Conservation (phyloP, 2,329 filamentous ascomycete genomes). For the Metarhizium guizhouense region DNA sequence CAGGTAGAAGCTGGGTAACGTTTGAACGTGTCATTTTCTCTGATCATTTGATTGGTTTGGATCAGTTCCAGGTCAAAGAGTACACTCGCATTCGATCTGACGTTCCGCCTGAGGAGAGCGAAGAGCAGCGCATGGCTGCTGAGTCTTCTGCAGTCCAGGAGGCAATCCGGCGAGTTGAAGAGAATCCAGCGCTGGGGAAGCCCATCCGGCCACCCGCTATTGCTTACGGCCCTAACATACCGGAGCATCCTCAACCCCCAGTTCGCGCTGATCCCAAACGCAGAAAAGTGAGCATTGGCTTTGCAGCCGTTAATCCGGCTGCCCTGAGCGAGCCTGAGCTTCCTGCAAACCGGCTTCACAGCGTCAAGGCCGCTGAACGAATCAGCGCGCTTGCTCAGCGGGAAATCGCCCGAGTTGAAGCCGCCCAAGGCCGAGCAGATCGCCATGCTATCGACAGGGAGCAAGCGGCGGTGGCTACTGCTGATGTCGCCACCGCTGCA, state of each 20-base stretch:
- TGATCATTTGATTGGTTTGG: constrained; percentile 43
- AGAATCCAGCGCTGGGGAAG: constrained; percentile 34
- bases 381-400: constrained; percentile 41
- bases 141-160: constrained; percentile 36
- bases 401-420: constrained; percentile 43
- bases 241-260: constrained; percentile 29
- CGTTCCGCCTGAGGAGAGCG: constrained; percentile 20
- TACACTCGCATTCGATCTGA: constrained; percentile 48
- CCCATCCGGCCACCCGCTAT: constrained; percentile 32
- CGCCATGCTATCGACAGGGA: constrained; percentile 35
- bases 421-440: constrained; percentile 41
- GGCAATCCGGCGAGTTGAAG: constrained; percentile 34
- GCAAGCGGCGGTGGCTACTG: constrained; percentile 23
- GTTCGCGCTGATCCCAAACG: constrained; percentile 36
- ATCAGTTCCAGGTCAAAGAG: constrained; percentile 51
- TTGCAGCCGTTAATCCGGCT: constrained; percentile 23
- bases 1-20: constrained; percentile 55
- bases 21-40: constrained; percentile 53
- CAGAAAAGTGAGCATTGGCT: constrained; percentile 32
- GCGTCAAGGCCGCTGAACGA: constrained; percentile 31
- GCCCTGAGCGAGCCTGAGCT: constrained; percentile 12
- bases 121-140: constrained; percentile 27
- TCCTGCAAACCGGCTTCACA: constrained; percentile 13
- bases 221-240: constrained; percentile 42
- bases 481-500: constrained; percentile 14